phyloP scores from a whole-genome alignment of 176 grass and related monocot species.

The Eleusine indica region DNA sequence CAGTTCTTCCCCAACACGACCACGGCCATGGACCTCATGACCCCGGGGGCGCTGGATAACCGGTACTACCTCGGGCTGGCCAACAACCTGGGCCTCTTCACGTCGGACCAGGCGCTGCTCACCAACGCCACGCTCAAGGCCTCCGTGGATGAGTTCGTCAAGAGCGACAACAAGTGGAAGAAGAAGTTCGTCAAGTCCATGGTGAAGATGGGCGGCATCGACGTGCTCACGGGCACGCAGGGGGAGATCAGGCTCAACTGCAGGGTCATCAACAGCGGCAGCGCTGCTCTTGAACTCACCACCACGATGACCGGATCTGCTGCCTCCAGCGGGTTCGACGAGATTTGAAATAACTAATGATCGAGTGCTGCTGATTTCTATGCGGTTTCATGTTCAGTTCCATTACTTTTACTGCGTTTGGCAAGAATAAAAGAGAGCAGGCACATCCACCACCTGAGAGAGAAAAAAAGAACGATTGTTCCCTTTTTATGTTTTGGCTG shows the following conservation, averaged over 20 bases:
- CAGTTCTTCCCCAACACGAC: conserved; percentile 61
- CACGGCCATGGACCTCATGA: conserved; percentile 62
- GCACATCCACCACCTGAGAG: neutral
- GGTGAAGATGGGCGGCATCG: conserved; percentile 75
- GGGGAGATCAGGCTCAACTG: conserved; percentile 76
- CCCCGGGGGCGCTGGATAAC: conserved; percentile 62
- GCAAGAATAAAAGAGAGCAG: conserved; percentile 22
- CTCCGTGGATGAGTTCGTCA: conserved; percentile 56
- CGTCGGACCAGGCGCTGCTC: conserved; percentile 63
- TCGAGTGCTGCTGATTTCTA: neutral
- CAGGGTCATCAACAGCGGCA: conserved; percentile 64
- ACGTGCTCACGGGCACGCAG: conserved; percentile 66
- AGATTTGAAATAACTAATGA: conserved; percentile 5
- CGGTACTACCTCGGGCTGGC: conserved; percentile 63
- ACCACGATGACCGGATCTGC: neutral
- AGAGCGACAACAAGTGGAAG: conserved; percentile 57
- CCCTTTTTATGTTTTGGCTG: neutral
- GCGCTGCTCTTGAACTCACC: conserved; percentile 15
- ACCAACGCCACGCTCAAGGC: conserved; percentile 57
- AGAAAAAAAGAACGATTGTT: neutral
- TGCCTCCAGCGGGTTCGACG: neutral
- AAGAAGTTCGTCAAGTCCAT: conserved; percentile 65
- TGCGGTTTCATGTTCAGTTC: neutral
- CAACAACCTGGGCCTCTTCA: conserved; percentile 63
- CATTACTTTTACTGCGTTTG: neutral